Evolutionary conservation across 2,329 filamentous ascomycete species (phyloP).

Genomic region (Penicillium sclerotiorum): DNA sequence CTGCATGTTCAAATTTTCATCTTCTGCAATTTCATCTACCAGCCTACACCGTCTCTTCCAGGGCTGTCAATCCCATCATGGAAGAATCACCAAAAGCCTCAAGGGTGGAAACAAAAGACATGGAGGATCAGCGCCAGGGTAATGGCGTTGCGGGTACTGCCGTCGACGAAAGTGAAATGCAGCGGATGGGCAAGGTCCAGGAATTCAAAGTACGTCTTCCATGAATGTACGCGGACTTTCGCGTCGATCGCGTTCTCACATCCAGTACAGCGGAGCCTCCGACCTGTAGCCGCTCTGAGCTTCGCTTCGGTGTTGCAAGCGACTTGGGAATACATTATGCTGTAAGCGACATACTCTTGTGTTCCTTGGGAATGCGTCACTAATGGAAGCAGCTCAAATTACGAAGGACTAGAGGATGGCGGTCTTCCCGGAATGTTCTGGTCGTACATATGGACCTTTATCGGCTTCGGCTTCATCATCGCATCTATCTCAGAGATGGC

Average conservation of each 20-base stretch:
- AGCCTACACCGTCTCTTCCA: too few relatives aligned
- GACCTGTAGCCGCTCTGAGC: slow-evolving; percentile 36
- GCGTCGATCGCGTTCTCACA: neutral
- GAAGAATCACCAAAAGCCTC: neutral
- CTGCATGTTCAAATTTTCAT: too few relatives aligned
- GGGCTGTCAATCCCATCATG: neutral
- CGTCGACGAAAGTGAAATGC: neutral
- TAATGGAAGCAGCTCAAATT: slow-evolving; percentile 20
- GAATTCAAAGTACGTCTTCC: neutral
- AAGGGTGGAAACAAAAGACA: neutral
- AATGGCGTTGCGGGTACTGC: neutral
- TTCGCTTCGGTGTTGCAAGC: slow-evolving; percentile 40
- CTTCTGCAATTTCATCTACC: too few relatives aligned
- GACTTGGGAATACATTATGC: slow-evolving; percentile 40
- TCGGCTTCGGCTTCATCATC: slow-evolving; percentile 68
- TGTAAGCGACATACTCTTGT: slow-evolving; percentile 22
- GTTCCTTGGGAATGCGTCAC: neutral
- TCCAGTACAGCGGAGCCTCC: slow-evolving; percentile 32
- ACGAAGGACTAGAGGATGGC: slow-evolving; percentile 28
- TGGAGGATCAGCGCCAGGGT: neutral
- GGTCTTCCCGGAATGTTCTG: slow-evolving; percentile 32
- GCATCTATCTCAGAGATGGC: slow-evolving; percentile 65
- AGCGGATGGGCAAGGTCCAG: neutral
- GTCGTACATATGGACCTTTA: slow-evolving; percentile 52
- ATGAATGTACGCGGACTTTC: neutral